Evolutionary conservation across 352 stramenopile genomes (phyloP), one percentile per base, ranked within the genome.

Genomic region (Phytophthora podocarpi): DNA sequence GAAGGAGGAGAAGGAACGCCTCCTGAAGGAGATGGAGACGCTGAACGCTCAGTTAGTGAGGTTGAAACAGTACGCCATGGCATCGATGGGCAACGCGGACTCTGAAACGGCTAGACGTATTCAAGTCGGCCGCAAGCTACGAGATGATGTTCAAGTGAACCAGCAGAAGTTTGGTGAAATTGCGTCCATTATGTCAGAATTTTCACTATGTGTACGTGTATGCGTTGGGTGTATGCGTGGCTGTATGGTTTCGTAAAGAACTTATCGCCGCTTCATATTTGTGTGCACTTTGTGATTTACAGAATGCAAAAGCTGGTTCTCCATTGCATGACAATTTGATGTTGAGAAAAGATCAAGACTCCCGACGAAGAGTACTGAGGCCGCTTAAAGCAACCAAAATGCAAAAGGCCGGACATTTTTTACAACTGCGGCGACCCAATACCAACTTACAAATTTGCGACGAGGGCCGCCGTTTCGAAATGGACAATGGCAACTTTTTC

Each of bases 381-480:
- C 51, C 27, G 1, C 15, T 80, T 15, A 74, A 77, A 45, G 32
- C 65, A 13, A 35, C 26, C 28, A 78, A 80, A 46, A 34, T 78
- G 28, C 15, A 42, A 6, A 56, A 59, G 32, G 63, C 60, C 0
- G 54, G 56, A 5, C 54, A 42, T 32, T 80, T 80, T 18, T 49
- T 80, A 5, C 15, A 39, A 15, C 43, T 70, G 0, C 65, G 72
- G 5, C 43, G 53, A 9, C 57, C 55, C 1, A 46, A 34, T 5
- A 57, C 59, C 9, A 72, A 78, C 27, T 31, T 61, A 9, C 41
- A 64, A 8, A 46, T 52, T 11, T 72, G 64, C 34, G 67, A 58
- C 4, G 74, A 82, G 23, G 60, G 66, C 23, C 61, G 61, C 16
- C 67, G 68, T 21, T 87, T 85, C 20, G 73, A 81, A 54, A 74